Percentiles rank a stretch among this genome's conserved stretches.
These are phyloP conservation scores for Beauveria caledonica DNA, from an alignment of 2,329 filamentous ascomycete genomes.

Conservation along the genomic window DNA sequence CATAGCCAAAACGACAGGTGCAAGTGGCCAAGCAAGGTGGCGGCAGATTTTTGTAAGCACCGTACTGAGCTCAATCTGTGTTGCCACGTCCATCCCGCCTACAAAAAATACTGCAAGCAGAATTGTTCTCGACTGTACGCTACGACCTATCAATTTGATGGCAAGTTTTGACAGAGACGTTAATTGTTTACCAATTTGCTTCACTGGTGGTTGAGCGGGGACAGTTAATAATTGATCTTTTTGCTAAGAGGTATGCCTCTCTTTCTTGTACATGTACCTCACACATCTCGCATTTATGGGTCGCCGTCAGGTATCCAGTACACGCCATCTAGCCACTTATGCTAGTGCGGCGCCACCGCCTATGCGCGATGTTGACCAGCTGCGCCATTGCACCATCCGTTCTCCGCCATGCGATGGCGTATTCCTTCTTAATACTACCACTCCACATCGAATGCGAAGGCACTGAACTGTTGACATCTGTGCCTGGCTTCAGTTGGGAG, in stretches of 20 bases:
- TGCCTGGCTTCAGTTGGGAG: neutral
- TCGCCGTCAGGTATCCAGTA: neutral
- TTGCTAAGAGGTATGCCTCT: neutral
- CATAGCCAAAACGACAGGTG: no score
- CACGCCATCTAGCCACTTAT: neutral
- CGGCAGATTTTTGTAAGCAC: no score
- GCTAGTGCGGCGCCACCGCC: neutral
- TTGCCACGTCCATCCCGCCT: no score
- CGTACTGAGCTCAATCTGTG: no score
- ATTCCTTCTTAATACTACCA: neutral
- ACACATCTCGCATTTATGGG: neutral
- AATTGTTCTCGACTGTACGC: no score
- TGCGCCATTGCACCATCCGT: conserved; percentile 1
- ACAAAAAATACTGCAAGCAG: no score
- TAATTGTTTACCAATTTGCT: neutral
- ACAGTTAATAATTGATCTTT: neutral
- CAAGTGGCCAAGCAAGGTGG: no score
- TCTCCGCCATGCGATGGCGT: neutral
- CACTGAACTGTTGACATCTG: conserved; percentile 3
- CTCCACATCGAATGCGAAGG: conserved; percentile 6
- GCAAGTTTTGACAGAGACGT: no score
- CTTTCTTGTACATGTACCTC: neutral
- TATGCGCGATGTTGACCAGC: neutral
- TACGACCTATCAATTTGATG: no score
- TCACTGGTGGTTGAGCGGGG: neutral